These are phyloP conservation scores for Toxoplasma gondii DNA, from an alignment of 169 alveolate species.

Conservation along the genomic window DNA sequence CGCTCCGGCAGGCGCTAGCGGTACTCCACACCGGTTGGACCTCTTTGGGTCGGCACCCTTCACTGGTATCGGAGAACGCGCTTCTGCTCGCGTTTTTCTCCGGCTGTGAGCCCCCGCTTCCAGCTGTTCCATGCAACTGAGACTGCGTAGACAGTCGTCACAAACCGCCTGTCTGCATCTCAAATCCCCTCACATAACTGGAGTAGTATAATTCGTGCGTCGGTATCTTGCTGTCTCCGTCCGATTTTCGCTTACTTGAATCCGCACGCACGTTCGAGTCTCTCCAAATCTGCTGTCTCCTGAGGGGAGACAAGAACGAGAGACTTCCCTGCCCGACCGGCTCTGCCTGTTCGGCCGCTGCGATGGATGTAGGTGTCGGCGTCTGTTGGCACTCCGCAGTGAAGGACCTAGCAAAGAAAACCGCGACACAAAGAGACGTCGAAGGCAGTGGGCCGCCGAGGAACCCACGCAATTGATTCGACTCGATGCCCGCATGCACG, in stretches of 20 bases:
- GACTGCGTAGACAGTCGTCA: too few relatives aligned
- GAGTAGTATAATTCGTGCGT: too few relatives aligned
- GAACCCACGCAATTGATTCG: not conserved
- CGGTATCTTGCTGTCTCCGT: too few relatives aligned
- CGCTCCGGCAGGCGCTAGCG: too few relatives aligned
- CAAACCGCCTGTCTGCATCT: too few relatives aligned
- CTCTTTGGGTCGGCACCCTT: too few relatives aligned
- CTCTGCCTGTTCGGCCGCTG: conserved; percentile 96
- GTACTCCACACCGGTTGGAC: too few relatives aligned
- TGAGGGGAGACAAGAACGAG: conserved; percentile 45
- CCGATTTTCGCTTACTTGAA: not conserved
- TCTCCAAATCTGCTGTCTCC: conserved; percentile 4
- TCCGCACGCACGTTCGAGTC: conserved; percentile 61
- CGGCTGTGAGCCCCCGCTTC: too few relatives aligned
- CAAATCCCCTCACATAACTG: too few relatives aligned
- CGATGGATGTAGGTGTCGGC: conserved; percentile 90
- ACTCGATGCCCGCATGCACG: not conserved
- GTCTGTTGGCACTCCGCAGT: conserved; percentile 89
- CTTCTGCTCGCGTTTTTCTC: too few relatives aligned
- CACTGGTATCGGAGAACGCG: too few relatives aligned
- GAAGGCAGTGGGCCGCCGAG: not conserved
- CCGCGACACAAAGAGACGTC: not conserved
- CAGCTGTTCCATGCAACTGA: too few relatives aligned
- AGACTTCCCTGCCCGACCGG: conserved; percentile 84
- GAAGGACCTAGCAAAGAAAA: conserved; percentile 77